These are phyloP conservation scores for Hawksworthiomyces lignivorus DNA, from an alignment of 2,329 filamentous ascomycete genomes.

Conservation along the genomic window DNA sequence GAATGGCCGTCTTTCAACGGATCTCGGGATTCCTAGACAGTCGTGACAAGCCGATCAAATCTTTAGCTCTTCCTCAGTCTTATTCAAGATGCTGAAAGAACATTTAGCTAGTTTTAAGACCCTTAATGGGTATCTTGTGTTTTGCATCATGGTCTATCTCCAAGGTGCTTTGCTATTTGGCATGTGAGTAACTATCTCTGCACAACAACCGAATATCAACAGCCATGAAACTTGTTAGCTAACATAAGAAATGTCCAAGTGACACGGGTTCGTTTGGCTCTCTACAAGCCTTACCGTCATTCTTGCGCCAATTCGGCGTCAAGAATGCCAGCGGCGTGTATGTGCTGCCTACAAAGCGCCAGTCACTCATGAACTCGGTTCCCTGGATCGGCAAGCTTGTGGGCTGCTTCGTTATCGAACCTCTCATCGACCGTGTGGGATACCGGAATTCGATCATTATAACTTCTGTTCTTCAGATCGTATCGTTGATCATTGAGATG, in stretches of 20 bases:
- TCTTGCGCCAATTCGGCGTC: conserved; percentile 7
- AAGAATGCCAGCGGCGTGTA: conserved; percentile 3
- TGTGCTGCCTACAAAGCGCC: conserved; percentile 3
- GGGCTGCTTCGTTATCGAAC: conserved; percentile 6
- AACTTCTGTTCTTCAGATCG: conserved; percentile 7
- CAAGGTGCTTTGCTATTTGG: conserved; percentile 2
- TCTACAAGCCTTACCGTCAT: conserved; percentile 10
- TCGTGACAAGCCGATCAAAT: too few species aligned
- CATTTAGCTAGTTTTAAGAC: neutral
- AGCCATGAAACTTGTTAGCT: neutral
- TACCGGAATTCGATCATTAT: conserved; percentile 9
- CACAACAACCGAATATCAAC: too few species aligned
- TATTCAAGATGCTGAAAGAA: neutral
- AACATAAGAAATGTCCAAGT: neutral
- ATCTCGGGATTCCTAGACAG: too few species aligned
- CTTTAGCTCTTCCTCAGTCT: too few species aligned
- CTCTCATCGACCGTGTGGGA: conserved; percentile 9
- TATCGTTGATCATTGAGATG: conserved; percentile 11
- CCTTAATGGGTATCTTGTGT: neutral
- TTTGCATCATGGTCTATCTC: neutral
- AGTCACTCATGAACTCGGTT: conserved; percentile 12
- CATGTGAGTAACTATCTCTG: neutral
- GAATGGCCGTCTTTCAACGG: too few species aligned
- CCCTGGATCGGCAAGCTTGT: conserved; percentile 11
- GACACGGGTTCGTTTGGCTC: conserved; percentile 11